Evolutionary conservation across 2,329 filamentous ascomycete genomes (phyloP), one percentile per base, ranked within the genome.

Genomic region (Neophaeococcomyces mojaviensis): DNA sequence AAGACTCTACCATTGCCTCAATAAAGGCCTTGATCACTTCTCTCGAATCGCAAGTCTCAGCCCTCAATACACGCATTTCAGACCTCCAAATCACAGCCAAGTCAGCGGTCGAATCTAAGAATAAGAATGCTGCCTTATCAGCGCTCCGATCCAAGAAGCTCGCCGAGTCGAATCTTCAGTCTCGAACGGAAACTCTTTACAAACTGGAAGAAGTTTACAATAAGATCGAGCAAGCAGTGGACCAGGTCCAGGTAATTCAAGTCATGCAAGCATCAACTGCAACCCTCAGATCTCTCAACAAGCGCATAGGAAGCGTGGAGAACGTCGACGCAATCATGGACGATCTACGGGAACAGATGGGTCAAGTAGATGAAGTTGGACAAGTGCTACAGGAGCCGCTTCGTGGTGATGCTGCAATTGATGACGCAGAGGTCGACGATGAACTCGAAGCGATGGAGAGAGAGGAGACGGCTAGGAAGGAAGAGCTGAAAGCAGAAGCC

Each of bases 391-490:
- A 81, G 43, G 87, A 92, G 54, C 65, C 67, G 5, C 59, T 61
- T 3, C 55, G 60, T 36, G 72, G 68, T 10, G 69, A 67, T 12
- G 61, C 57, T 33, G 64, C 60, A 52, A 71, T 94, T 26, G 87
- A 95, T 62, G 89, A 95, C 59, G 74, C 85, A 16, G 89, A 94
- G 62, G 79, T 97, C 46, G 88, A 96, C 55, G 85, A 90, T 49
- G 90, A 96, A 68, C 74, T 97, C 38, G 84, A 85, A 55, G 81
- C 74, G 3, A 69, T 98, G 68, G 81, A 89, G 65, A 69, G 62
- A 28, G 72, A 78, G 53, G 69, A 70, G 58, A 75, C 77, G 59
- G 73, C 78, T 47, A 61, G 58, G 49, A 65, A 74, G 48, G 68
- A 72, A 51, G 64, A 71, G 53, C 65, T 74, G 49, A 69, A 73